Evolutionary conservation across 805 yeast species (phyloP).

Genomic region (Yamadazyma laniorum): DNA sequence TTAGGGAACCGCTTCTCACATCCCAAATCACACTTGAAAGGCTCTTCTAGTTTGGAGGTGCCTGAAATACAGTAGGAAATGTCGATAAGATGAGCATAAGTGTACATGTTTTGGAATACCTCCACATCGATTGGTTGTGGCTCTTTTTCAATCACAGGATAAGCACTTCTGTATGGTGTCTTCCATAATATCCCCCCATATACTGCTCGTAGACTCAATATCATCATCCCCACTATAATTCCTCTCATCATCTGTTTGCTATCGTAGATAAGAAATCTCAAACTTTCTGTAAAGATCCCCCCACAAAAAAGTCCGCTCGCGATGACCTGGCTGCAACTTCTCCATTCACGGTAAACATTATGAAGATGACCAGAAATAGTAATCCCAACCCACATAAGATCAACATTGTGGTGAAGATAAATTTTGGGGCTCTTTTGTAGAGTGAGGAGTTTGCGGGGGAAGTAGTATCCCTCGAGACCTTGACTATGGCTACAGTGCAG

Average conservation of each 20-base stretch:
- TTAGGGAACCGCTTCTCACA: slow-evolving; percentile 37
- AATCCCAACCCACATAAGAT: background rate
- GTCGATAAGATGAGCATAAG: slow-evolving; percentile 43
- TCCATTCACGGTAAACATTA: background rate
- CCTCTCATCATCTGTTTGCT: too few relatives aligned
- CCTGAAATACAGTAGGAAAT: slow-evolving; percentile 42
- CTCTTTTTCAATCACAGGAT: background rate
- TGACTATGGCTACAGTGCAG: too few relatives aligned
- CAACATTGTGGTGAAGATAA: too few relatives aligned
- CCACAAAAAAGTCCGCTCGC: slow-evolving; percentile 3
- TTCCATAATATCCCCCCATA: too few relatives aligned
- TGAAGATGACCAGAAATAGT: background rate
- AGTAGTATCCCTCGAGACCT: too few relatives aligned
- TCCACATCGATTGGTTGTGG: slow-evolving; percentile 21
- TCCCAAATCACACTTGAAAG: slow-evolving; percentile 38
- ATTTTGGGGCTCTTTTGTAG: too few relatives aligned
- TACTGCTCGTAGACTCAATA: too few relatives aligned
- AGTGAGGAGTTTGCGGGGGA: too few relatives aligned
- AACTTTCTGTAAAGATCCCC: background rate
- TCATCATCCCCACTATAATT: too few relatives aligned
- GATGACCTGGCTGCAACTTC: slow-evolving; percentile 4
- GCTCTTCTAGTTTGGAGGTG: slow-evolving; percentile 27
- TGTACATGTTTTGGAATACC: slow-evolving; percentile 29
- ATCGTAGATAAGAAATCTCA: slow-evolving; percentile 3
- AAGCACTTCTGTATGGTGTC: background rate